Evolutionary conservation across 108 stramenopile species (phyloP), one percentile per base, ranked within the genome.

Genomic region (Fistulifera pelliculosa): DNA sequence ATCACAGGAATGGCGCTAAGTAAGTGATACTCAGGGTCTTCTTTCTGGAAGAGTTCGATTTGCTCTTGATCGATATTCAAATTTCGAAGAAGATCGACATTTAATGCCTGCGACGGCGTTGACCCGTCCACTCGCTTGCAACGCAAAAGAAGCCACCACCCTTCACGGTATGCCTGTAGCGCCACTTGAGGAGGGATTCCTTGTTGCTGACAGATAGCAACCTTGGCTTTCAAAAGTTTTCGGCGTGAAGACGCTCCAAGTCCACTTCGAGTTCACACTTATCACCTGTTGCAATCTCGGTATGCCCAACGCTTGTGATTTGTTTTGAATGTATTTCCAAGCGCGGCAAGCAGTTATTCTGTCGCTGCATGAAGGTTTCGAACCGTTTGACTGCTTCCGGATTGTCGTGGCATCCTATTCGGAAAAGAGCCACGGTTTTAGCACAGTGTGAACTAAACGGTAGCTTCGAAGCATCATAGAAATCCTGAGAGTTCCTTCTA

Each of bases 161-260:
- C 76, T 64, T 91, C 89, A 23, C 79, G 76, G 41, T 82, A 91
- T 4, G 73, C 60, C 56, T 91, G 83, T 39, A 91, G 40, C 0
- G 76, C 89, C 27, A 91, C 58, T 55, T 85, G 80, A 7, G 85
- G 85, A 22, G 85, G 85, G 50, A 91, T 85, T 5, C 89, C 89
- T 62, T 91, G 89, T 49, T 79, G 73, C 54, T 85, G 73, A 54
- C 71, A 77, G 71, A 67, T 51, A 1, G 62, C 79, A 50, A 91
- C 53, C 61, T 91, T 91, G 41, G 71, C 65, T 44, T 71, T 76
- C 0, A 81, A 81, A 91, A 87, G 13, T 52, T 43, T 63, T 87
- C 90, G 0, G 90, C 90, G 49, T 91, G 90, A 17, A 56, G 56
- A 27, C 90, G 78, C 24, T 79, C 75, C 22, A 91, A 49, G 19